Evolutionary conservation across 2,329 filamentous ascomycete species (phyloP).

Genomic region (Colletotrichum camelliae): DNA sequence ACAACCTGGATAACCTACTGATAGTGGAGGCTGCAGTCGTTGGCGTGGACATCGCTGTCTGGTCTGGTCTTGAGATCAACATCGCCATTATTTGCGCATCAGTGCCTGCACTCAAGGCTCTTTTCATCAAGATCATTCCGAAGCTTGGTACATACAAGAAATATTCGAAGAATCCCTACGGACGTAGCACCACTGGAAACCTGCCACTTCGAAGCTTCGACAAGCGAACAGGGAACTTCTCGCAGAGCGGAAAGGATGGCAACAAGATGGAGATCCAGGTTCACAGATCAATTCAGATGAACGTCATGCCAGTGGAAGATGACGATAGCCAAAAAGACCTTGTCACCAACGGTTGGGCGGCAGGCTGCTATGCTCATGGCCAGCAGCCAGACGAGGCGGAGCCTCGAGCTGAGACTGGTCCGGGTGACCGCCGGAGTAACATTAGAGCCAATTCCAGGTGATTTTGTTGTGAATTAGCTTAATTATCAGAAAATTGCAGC

Average conservation of each 20-base stretch:
- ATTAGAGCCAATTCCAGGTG: not conserved
- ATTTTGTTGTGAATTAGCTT: not conserved
- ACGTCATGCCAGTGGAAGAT: not conserved
- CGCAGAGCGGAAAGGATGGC: not conserved
- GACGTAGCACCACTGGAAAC: not conserved
- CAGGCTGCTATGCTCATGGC: not conserved
- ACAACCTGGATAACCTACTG: not conserved
- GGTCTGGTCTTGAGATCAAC: conserved; percentile 38
- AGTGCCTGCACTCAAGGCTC: conserved; percentile 36
- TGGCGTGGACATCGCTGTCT: conserved; percentile 15
- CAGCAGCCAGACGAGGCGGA: not conserved
- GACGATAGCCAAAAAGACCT: not conserved
- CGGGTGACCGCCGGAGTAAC: not conserved
- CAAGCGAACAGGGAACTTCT: not conserved
- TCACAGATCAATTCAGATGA: not conserved
- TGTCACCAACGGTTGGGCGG: not conserved
- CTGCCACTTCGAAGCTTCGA: not conserved
- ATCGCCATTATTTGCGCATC: conserved; percentile 39
- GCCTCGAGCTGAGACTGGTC: not conserved
- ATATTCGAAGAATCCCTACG: not conserved
- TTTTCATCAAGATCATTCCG: conserved; percentile 30
- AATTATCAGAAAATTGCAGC: not conserved
- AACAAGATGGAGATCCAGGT: not conserved
- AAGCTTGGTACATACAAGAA: not conserved
- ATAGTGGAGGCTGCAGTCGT: not conserved